These are phyloP conservation scores for Pseudocohnilembus persalinus DNA, from an alignment of 169 alveolate species.

Conservation along the genomic window DNA sequence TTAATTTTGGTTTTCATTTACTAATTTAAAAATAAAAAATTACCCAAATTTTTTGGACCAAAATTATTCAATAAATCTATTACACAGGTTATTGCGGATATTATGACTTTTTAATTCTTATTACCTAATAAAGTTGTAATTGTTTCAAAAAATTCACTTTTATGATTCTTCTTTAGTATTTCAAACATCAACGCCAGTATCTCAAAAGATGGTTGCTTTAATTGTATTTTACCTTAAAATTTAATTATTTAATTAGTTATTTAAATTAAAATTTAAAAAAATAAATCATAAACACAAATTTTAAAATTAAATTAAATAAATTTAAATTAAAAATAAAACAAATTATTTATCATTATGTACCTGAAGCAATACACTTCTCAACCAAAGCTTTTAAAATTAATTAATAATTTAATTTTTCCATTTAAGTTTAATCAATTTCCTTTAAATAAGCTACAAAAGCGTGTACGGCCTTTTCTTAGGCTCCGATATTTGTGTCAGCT, in stretches of 20 bases:
- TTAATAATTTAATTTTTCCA: slow-evolving; percentile 18
- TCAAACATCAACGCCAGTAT: slow-evolving; percentile 19
- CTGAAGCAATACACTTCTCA: slow-evolving; percentile 41
- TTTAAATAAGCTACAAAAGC: slow-evolving; percentile 12
- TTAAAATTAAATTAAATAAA: no score
- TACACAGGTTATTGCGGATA: neutral
- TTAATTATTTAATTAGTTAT: no score
- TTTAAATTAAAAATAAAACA: no score
- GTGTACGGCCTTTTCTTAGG: slow-evolving; percentile 30
- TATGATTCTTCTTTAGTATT: slow-evolving; percentile 13
- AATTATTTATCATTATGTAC: neutral
- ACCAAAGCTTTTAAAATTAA: slow-evolving; percentile 9
- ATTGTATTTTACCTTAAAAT: neutral
- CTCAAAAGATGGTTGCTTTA: neutral
- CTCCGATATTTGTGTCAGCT: slow-evolving; percentile 27
- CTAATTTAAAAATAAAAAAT: no score
- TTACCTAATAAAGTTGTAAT: slow-evolving; percentile 7
- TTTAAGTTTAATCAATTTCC: slow-evolving; percentile 1
- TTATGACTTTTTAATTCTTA: slow-evolving; percentile 17
- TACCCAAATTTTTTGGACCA: neutral
- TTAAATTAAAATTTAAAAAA: no score
- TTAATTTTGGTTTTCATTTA: no score
- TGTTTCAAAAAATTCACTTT: slow-evolving; percentile 23
- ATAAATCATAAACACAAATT: no score
- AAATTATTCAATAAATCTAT: neutral